Evolutionary conservation across 2,329 filamentous ascomycete species (phyloP).

Genomic region (Colletotrichum shisoi): DNA sequence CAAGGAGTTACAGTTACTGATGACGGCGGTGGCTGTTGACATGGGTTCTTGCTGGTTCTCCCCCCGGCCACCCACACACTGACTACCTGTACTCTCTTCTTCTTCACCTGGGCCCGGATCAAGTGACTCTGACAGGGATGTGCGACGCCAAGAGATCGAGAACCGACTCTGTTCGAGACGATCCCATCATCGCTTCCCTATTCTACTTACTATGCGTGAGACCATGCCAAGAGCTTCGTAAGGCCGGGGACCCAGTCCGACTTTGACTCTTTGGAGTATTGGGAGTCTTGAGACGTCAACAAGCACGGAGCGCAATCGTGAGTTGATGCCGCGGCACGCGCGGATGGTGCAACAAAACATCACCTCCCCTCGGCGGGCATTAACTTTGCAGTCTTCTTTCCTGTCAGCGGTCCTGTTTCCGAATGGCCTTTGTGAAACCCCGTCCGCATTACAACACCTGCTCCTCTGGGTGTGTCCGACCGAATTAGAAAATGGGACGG

Average conservation of each 20-base stretch:
- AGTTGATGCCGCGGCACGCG: conserved; percentile 23
- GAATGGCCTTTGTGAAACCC: conserved; percentile 35
- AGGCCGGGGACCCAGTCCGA: conserved; percentile 18
- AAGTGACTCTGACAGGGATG: conserved; percentile 31
- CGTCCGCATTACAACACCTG: conserved; percentile 23
- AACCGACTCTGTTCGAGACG: conserved; percentile 27
- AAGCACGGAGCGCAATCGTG: conserved; percentile 34
- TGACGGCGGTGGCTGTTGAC: not conserved
- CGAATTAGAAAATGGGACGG: conserved; percentile 32
- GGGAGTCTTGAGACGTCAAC: conserved; percentile 24
- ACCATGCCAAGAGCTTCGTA: conserved; percentile 16
- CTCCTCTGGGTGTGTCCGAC: conserved; percentile 15
- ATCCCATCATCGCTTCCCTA: conserved; percentile 2
- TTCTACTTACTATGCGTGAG: not conserved
- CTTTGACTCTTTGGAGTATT: not conserved
- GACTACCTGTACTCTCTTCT: not conserved
- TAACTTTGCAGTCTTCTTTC: conserved; percentile 15
- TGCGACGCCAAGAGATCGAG: conserved; percentile 28
- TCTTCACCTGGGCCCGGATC: conserved; percentile 14
- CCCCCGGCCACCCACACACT: conserved; percentile 4
- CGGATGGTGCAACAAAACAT: conserved; percentile 9
- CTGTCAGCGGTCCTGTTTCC: conserved; percentile 32
- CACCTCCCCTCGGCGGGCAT: conserved; percentile 22
- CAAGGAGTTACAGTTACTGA: no score
- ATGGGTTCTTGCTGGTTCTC: not conserved